Percentiles rank a stretch among this genome's conserved stretches.
phyloP scores from a whole-genome alignment of 257 asterid species.

The Nicotiana otophora region DNA sequence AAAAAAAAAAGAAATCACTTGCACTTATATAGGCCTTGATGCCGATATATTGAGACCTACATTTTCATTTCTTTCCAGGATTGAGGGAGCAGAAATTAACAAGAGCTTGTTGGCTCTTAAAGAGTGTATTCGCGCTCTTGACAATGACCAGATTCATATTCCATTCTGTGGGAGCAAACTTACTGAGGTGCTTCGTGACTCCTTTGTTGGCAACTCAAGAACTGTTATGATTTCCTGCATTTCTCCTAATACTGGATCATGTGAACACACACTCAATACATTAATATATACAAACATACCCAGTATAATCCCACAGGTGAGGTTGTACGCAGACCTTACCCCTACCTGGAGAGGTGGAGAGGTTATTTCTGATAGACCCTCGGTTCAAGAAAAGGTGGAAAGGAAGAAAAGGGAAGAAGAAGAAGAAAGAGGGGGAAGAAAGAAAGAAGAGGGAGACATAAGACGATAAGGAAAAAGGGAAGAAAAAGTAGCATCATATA shows the following conservation, averaged over 20 bases:
- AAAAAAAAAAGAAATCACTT: background rate
- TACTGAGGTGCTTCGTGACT: slow-evolving; percentile 86
- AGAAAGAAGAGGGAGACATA: too few relatives aligned
- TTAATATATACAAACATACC: slow-evolving; percentile 46
- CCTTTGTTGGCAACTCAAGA: slow-evolving; percentile 94
- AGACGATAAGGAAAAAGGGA: too few relatives aligned
- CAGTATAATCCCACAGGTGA: too few relatives aligned
- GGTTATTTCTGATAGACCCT: too few relatives aligned
- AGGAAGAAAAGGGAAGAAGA: too few relatives aligned
- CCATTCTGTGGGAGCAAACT: slow-evolving; percentile 99
- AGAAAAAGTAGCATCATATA: too few relatives aligned
- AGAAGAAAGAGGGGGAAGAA: too few relatives aligned
- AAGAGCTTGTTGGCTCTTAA: slow-evolving; percentile 91
- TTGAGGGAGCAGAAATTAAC: slow-evolving; percentile 99
- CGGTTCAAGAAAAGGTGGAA: too few relatives aligned
- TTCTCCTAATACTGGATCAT: slow-evolving; percentile 94
- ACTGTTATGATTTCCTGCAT: slow-evolving; percentile 98
- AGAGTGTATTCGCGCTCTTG: slow-evolving; percentile 97
- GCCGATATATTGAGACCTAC: background rate
- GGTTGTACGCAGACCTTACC: too few relatives aligned
- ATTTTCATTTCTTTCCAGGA: slow-evolving; percentile 36
- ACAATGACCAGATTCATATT: slow-evolving; percentile 92
- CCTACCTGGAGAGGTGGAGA: too few relatives aligned
- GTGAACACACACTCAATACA: slow-evolving; percentile 96
- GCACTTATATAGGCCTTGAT: background rate